A percentile compares a stretch with the other conserved stretches of the same genome.
Conservation (phyloP, 495 filamentous ascomycete species). For the Thozetella sp. region DNA sequence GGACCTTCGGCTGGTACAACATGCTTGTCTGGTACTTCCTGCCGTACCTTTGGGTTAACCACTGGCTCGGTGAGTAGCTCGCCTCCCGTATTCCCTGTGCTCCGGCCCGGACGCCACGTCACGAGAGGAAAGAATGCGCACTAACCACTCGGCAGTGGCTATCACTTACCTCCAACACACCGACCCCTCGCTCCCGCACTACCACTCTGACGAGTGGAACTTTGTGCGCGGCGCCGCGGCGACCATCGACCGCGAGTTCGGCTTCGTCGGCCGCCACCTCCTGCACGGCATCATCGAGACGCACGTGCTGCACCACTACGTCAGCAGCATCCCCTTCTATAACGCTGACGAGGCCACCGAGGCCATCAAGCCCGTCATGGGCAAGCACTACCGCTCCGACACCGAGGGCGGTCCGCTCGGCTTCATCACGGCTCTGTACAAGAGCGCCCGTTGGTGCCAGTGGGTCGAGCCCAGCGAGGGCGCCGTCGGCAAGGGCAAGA, state of each 20-base stretch:
- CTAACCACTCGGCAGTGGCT: slow-evolving; percentile 54
- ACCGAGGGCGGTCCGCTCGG: slow-evolving; percentile 63
- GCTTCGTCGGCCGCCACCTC: slow-evolving; percentile 83
- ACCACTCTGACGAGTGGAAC: slow-evolving; percentile 75
- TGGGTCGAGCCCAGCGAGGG: slow-evolving; percentile 74
- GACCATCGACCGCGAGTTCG: slow-evolving; percentile 88
- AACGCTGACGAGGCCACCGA: slow-evolving; percentile 86
- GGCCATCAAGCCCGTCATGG: slow-evolving; percentile 83
- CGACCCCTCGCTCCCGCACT: slow-evolving; percentile 84
- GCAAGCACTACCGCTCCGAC: slow-evolving; percentile 75
- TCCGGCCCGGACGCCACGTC: too few relatives aligned
- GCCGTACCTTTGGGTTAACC: slow-evolving; percentile 98
- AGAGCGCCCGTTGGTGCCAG: slow-evolving; percentile 68
- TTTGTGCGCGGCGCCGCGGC: slow-evolving; percentile 83
- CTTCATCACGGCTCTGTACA: slow-evolving; percentile 66
- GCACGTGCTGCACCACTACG: slow-evolving; percentile 88
- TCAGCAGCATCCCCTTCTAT: slow-evolving; percentile 87
- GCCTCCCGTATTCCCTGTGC: too few relatives aligned
- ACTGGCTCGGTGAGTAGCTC: slow-evolving; percentile 78
- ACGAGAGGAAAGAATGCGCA: too few relatives aligned
- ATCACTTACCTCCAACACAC: slow-evolving; percentile 94
- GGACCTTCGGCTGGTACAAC: slow-evolving; percentile 82
- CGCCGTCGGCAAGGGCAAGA: slow-evolving; percentile 62
- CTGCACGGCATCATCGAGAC: slow-evolving; percentile 93
- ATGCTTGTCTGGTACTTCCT: slow-evolving; percentile 91